Conservation (phyloP, 176 grass and related monocot species). For the Musa schizocarpa region DNA sequence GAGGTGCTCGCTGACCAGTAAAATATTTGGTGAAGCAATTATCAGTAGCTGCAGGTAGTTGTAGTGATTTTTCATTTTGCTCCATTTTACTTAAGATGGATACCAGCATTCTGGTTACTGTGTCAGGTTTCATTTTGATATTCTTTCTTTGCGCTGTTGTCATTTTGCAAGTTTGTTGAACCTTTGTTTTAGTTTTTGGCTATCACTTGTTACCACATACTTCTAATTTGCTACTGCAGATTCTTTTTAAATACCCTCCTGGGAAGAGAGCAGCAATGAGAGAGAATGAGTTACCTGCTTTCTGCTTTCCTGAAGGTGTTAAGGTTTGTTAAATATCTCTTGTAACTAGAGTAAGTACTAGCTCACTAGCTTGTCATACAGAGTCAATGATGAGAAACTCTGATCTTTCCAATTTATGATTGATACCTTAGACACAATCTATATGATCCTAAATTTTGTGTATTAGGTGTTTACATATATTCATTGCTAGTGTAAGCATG, state of each 20-base stretch:
- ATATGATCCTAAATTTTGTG: neutral
- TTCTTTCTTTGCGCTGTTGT: neutral
- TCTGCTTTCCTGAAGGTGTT: conserved; percentile 97
- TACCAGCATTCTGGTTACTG: neutral
- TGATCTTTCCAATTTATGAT: too few species aligned
- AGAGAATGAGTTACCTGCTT: conserved; percentile 73
- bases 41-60: neutral
- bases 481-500: neutral
- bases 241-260: conserved; percentile 98
- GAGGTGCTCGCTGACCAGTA: neutral
- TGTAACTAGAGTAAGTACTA: neutral
- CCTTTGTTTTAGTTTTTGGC: neutral
- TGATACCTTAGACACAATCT: neutral
- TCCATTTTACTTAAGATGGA: neutral
- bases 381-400: too few species aligned
- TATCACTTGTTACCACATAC: conserved; percentile 6
- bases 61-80: neutral
- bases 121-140: neutral
- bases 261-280: conserved; percentile 63
- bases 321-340: conserved; percentile 42
- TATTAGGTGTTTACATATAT: neutral
- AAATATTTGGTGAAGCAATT: neutral
- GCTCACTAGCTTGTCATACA: too few species aligned
- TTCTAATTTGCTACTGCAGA: conserved; percentile 36
- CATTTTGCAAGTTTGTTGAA: neutral